phyloP scores from a whole-genome alignment of 2,329 filamentous ascomycete species.

The Colletotrichum abscissum region DNA sequence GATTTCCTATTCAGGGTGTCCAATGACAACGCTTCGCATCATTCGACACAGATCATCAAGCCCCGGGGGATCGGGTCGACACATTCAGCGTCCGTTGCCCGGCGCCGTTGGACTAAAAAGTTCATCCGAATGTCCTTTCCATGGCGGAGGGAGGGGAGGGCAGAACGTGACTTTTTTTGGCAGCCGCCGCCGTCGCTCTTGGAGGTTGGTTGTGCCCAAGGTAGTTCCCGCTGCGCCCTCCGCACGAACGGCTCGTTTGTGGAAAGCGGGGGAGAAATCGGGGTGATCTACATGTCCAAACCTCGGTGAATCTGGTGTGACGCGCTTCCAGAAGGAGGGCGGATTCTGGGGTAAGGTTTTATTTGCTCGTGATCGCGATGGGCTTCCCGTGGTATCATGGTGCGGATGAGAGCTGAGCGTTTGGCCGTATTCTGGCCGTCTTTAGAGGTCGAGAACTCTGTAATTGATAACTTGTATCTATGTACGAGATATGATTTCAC shows the following conservation, averaged over 20 bases:
- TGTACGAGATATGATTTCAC: too few relatives aligned
- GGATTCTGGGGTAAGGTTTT: not conserved
- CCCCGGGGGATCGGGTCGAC: not conserved
- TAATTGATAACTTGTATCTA: too few relatives aligned
- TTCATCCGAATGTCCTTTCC: constrained; percentile 16
- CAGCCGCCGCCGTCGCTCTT: too few relatives aligned
- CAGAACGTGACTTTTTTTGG: too few relatives aligned
- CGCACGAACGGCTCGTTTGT: not conserved
- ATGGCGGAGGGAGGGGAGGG: not conserved
- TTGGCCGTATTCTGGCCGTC: too few relatives aligned
- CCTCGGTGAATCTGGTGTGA: not conserved
- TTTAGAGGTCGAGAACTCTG: too few relatives aligned
- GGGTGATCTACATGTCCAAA: not conserved
- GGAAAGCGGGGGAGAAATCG: not conserved
- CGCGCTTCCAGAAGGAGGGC: not conserved
- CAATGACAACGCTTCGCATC: not conserved
- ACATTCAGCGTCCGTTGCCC: not conserved
- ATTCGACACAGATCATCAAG: not conserved
- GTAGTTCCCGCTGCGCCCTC: not conserved
- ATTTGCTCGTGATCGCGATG: not conserved
- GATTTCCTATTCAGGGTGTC: not conserved
- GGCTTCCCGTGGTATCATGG: not conserved
- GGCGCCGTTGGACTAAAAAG: constrained; percentile 15
- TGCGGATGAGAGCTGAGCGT: too few relatives aligned
- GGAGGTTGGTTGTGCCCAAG: not conserved